phyloP scores from a whole-genome alignment of 2,329 filamentous ascomycete species.

The Scedosporium boydii region DNA sequence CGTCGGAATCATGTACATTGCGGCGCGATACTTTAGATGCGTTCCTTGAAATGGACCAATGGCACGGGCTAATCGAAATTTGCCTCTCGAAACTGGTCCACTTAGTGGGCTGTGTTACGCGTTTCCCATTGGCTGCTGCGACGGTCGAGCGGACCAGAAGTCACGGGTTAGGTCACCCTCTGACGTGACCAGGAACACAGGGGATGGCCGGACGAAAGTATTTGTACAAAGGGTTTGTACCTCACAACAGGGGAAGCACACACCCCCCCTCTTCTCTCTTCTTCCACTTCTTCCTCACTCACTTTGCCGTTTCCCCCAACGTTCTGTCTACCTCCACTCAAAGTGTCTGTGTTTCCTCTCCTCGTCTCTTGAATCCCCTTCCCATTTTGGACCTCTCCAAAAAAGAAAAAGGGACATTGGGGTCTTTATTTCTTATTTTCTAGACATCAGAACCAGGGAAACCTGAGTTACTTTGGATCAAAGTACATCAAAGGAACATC shows the following conservation, averaged over 20 bases:
- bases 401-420: slow-evolving; percentile 5
- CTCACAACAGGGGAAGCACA: slow-evolving; percentile 2
- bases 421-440: not conserved
- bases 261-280: slow-evolving; percentile 6
- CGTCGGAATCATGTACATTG: slow-evolving; percentile 4
- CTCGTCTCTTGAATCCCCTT: slow-evolving; percentile 1
- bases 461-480: not conserved
- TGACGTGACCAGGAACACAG: slow-evolving; percentile 6
- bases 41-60: not conserved
- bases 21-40: slow-evolving; percentile 3
- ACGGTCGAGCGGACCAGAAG: slow-evolving; percentile 1
- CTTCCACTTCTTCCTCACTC: not conserved
- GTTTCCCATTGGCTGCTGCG: not conserved
- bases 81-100: slow-evolving; percentile 2
- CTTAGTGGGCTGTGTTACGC: slow-evolving; percentile 3
- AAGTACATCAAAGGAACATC: slow-evolving; percentile 2
- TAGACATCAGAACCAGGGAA: not conserved
- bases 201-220: not conserved
- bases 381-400: not conserved
- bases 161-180: slow-evolving; percentile 3
- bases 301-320: slow-evolving; percentile 1
- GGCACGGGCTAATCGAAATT: not conserved
- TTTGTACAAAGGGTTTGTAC: slow-evolving; percentile 7
- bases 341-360: slow-evolving; percentile 5
- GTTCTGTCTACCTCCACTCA: slow-evolving; percentile 2